phyloP scores from a whole-genome alignment of 202 grass and related monocot genomes.

The Saccharum hybrid region DNA sequence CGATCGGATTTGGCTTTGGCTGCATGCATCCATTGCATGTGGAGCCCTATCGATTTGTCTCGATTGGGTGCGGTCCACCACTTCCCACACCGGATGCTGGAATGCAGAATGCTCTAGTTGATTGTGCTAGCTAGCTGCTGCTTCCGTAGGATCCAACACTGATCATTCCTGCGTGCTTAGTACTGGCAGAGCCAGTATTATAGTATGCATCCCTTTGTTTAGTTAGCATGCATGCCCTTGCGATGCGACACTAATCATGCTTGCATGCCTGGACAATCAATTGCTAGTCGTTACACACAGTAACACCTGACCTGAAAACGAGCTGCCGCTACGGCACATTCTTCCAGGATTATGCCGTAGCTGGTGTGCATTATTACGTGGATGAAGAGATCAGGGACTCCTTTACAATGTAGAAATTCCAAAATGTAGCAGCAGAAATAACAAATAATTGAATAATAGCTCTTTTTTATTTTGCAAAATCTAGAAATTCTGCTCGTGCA shows the following conservation, averaged over 20 bases:
- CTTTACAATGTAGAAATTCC: no score
- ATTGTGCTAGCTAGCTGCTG: slow-evolving; percentile 1
- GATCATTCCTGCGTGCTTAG: slow-evolving; percentile 19
- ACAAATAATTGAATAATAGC: no score
- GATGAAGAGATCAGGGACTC: no score
- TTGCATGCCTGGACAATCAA: neutral
- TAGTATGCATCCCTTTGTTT: neutral
- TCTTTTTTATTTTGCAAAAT: no score
- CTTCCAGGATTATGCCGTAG: no score
- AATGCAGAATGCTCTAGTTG: neutral
- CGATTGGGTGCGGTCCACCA: neutral
- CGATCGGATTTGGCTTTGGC: neutral
- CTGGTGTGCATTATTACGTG: no score
- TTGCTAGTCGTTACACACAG: slow-evolving; percentile 9
- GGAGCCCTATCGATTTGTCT: neutral
- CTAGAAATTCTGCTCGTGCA: no score
- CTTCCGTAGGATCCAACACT: slow-evolving; percentile 33
- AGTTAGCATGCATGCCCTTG: slow-evolving; percentile 6
- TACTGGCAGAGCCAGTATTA: neutral
- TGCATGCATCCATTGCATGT: neutral
- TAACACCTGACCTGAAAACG: neutral
- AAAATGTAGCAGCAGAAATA: no score
- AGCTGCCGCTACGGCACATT: no score
- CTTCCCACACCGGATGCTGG: neutral
- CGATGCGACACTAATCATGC: slow-evolving; percentile 38